Conservation (phyloP, 352 stramenopile genomes). For the Nothophytophthora sp. region DNA sequence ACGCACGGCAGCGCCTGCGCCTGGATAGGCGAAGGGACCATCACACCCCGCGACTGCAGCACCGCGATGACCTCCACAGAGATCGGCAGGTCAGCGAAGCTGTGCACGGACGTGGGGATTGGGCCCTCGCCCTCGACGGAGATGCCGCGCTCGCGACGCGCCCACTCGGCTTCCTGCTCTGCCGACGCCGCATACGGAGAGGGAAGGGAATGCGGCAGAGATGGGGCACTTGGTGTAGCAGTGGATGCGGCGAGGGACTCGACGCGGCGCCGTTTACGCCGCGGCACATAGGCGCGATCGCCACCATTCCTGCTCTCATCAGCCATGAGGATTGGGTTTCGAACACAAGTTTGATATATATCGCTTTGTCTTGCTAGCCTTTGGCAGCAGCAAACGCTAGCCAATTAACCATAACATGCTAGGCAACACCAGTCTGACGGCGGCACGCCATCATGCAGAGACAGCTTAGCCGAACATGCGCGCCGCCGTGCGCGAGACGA, state of each 20-base stretch:
- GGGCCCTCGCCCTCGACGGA: slow-evolving; percentile 27
- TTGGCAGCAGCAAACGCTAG: no score
- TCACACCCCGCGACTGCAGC: slow-evolving; percentile 47
- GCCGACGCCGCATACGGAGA: slow-evolving; percentile 1
- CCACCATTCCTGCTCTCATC: slow-evolving; percentile 4
- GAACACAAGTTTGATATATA: slow-evolving; percentile 6
- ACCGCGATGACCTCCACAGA: slow-evolving; percentile 18
- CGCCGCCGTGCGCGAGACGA: slow-evolving; percentile 74
- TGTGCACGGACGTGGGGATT: slow-evolving; percentile 28
- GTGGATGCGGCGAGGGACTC: slow-evolving; percentile 4
- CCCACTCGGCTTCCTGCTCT: slow-evolving; percentile 47
- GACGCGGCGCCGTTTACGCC: slow-evolving; percentile 39
- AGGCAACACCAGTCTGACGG: neutral
- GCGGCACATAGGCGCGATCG: slow-evolving; percentile 34
- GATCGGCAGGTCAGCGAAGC: slow-evolving; percentile 42
- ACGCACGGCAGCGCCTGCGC: slow-evolving; percentile 93
- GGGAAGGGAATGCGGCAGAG: neutral
- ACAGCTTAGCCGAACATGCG: slow-evolving; percentile 57
- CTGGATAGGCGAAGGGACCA: slow-evolving; percentile 95
- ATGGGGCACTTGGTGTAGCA: neutral
- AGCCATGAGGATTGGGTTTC: neutral
- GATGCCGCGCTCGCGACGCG: slow-evolving; percentile 57
- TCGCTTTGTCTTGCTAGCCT: neutral
- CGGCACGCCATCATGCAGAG: neutral
- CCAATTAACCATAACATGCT: neutral